Evolutionary conservation across 2,329 filamentous ascomycete species (phyloP).

Genomic region (Colletotrichum nymphaeae): DNA sequence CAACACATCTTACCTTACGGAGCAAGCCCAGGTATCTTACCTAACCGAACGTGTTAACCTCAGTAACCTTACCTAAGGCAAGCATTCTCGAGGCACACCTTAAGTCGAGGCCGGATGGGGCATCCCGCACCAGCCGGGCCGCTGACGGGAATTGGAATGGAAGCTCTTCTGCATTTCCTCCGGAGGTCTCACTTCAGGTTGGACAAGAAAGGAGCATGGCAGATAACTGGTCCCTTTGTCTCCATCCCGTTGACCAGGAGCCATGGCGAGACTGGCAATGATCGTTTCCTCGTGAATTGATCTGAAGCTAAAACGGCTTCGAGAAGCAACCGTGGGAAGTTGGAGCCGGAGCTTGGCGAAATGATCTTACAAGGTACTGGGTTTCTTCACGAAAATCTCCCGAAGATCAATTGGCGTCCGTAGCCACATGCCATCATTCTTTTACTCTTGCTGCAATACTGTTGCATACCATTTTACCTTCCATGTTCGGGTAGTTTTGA

Average conservation of each 20-base stretch:
- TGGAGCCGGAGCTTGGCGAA: conserved; percentile 16
- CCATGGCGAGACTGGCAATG: neutral
- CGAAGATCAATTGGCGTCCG: neutral
- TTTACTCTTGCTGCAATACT: too few species aligned
- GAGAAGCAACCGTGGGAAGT: neutral
- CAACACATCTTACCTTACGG: neutral
- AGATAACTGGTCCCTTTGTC: neutral
- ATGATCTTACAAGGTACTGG: neutral
- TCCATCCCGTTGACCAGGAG: neutral
- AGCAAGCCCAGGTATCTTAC: too few species aligned
- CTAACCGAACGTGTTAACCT: too few species aligned
- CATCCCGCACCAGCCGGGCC: neutral
- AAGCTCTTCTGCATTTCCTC: neutral
- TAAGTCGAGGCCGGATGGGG: neutral
- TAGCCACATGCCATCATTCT: neutral
- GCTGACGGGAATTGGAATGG: neutral
- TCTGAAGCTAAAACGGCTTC: conserved; percentile 5
- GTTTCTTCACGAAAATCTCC: neutral
- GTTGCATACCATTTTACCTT: too few species aligned
- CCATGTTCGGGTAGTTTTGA: neutral
- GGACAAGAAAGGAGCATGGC: neutral
- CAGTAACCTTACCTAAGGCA: too few species aligned
- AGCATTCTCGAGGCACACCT: too few species aligned
- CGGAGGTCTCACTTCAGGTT: neutral
- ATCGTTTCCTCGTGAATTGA: neutral